Base-by-base conservation (phyloP, 1,139 yeast genomes). In the Kluyveromyces sp. region DNA sequence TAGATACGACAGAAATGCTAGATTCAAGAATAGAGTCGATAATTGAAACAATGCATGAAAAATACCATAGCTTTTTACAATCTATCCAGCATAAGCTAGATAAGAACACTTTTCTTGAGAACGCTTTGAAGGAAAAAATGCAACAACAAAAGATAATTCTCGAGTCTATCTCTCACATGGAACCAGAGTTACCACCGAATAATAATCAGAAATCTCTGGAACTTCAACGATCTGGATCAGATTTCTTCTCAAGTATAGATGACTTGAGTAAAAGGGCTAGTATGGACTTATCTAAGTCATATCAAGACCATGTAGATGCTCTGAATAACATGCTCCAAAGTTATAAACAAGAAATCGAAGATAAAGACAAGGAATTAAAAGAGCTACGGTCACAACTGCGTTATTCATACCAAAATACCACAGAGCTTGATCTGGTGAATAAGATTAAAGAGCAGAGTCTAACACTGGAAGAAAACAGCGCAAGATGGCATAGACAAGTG, bases 251-350 rank as follows among this genome's bases (percentile, higher is more conserved):
- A 54, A 41, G 34, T 45, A 59, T 67, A 3, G 69, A 67, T 37
- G 70, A 69, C 3, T 58, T 71, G 25, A 69, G 67, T 43, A 70
- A 69, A 46, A 71, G 48, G 30, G 48, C 58, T 2, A 44, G 60
- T 7, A 46, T 49, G n/a, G 59, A 53, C 6, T 42, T 61, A 7
- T 52, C 53, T 4, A 55, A 52, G 27, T 45, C 53, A 0, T 53
- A 52, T 42, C 50, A 52, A 36, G 54, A 50, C 15, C 59, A 55
- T 33, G 49, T 53, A 25, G 53, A 54, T 7, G 49, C 48, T 38
- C 43, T 57, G 29, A 53, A 51, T 21, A 39, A 42, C 4, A 45
- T 54, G 30, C 44, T 54, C 2, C 45, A 46, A 4, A 48, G 49
- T 5, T 45, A 56, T 39, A 52, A 55, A 28, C 27, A 33, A 3